Conservation (phyloP, 1,284 basidiomycete species). For the Apiotrichum porosum region DNA sequence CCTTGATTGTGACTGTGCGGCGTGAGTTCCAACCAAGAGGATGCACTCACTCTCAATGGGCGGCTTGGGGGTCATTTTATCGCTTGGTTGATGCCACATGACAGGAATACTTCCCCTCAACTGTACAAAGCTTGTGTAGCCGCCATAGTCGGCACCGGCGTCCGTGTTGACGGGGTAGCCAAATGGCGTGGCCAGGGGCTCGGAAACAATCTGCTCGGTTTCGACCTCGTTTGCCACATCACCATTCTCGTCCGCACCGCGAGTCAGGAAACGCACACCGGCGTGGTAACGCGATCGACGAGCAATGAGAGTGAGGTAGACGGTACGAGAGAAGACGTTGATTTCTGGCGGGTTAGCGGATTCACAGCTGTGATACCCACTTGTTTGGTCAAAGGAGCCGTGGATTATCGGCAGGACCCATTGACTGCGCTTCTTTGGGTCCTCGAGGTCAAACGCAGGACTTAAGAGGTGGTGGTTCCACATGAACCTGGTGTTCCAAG, state of each 20-base stretch:
- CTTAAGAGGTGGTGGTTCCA: slow-evolving; percentile 95
- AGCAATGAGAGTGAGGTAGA: slow-evolving; percentile 92
- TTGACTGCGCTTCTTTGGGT: slow-evolving; percentile 56
- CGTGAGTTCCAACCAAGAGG: neutral
- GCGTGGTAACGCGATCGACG: slow-evolving; percentile 92
- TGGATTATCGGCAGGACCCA: slow-evolving; percentile 94
- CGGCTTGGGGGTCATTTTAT: slow-evolving; percentile 82
- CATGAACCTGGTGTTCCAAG: slow-evolving; percentile 82
- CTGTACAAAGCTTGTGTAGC: slow-evolving; percentile 94
- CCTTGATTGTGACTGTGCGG: slow-evolving; percentile 75
- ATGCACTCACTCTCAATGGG: slow-evolving; percentile 80
- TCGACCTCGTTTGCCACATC: slow-evolving; percentile 99
- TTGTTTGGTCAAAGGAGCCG: slow-evolving; percentile 92
- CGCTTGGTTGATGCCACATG: slow-evolving; percentile 93
- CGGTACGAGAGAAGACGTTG: slow-evolving; percentile 79
- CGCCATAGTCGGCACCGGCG: slow-evolving; percentile 50
- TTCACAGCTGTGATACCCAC: slow-evolving; percentile 53
- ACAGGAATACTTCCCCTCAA: slow-evolving; percentile 93
- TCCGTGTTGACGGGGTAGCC: slow-evolving; percentile 54
- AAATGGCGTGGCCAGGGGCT: slow-evolving; percentile 86
- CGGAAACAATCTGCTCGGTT: slow-evolving; percentile 96
- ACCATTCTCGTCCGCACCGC: slow-evolving; percentile 74
- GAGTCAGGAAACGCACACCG: slow-evolving; percentile 89
- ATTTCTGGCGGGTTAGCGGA: slow-evolving; percentile 59
- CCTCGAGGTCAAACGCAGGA: slow-evolving; percentile 53